These are phyloP conservation scores for Termitomyces sp. DNA, from an alignment of 768 basidiomycete species.

Conservation along the genomic window DNA sequence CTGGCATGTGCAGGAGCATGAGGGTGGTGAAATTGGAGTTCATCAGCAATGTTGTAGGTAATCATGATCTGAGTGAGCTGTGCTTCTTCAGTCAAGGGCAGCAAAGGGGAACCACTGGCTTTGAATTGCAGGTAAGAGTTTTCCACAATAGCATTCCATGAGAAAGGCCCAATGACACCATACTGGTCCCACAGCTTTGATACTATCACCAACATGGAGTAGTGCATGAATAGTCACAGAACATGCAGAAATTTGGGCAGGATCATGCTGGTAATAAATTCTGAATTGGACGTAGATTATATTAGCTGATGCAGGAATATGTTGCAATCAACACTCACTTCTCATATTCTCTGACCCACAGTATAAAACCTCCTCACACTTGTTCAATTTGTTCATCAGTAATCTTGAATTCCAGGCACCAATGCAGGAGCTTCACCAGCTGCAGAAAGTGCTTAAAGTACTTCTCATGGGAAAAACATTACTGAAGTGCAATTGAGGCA, in stretches of 20 bases:
- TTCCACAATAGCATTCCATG: constrained; percentile 36
- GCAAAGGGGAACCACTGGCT: constrained; percentile 25
- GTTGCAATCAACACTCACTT: no score
- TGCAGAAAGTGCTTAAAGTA: constrained; percentile 39
- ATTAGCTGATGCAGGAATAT: no score
- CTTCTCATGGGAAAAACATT: constrained; percentile 24
- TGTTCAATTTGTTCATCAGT: constrained; percentile 19
- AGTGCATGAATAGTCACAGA: constrained; percentile 32
- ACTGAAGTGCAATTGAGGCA: constrained; percentile 17
- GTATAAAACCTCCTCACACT: constrained; percentile 24
- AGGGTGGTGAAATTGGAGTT: neutral
- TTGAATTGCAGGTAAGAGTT: constrained; percentile 24
- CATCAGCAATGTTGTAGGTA: constrained; percentile 12
- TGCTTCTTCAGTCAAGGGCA: constrained; percentile 14
- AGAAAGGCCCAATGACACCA: constrained; percentile 40
- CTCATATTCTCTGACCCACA: constrained; percentile 32
- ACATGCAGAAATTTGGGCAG: constrained; percentile 24
- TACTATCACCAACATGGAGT: constrained; percentile 32
- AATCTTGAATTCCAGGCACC: constrained; percentile 33
- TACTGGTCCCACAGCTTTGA: constrained; percentile 32
- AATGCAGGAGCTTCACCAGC: constrained; percentile 29
- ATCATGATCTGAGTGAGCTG: constrained; percentile 22
- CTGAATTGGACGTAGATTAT: no score
- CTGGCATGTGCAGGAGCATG: neutral
- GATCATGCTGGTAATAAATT: constrained; percentile 30